phyloP scores from a whole-genome alignment of 768 basidiomycete genomes.

The Auriscalpium microsporum region DNA sequence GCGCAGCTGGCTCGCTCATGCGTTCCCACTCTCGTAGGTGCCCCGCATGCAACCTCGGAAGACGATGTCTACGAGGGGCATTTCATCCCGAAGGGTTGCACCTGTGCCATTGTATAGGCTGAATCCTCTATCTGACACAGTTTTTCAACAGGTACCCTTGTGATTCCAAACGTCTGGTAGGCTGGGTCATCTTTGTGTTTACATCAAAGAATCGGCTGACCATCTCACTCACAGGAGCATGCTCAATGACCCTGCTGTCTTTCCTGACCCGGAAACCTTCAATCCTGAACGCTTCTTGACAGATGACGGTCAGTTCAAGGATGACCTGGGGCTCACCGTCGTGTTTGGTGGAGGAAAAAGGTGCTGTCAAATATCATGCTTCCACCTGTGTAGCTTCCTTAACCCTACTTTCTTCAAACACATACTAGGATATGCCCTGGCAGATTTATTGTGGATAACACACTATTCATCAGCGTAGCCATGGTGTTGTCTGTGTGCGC shows the following conservation, averaged over 20 bases:
- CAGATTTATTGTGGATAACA: no score
- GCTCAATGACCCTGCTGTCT: constrained; percentile 12
- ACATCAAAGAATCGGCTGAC: neutral
- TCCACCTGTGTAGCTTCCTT: no score
- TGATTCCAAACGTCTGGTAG: constrained; percentile 3
- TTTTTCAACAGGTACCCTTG: neutral
- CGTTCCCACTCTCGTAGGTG: no score
- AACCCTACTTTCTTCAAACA: no score
- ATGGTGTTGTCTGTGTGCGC: no score
- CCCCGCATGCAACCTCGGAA: constrained; percentile 45
- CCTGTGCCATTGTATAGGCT: neutral
- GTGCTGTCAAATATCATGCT: no score
- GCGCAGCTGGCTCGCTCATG: no score
- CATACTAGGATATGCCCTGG: no score
- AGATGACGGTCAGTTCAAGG: constrained; percentile 20
- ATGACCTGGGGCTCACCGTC: constrained; percentile 18
- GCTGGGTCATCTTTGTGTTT: neutral
- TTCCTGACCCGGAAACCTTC: constrained; percentile 17
- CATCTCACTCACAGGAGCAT: constrained; percentile 3
- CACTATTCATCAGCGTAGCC: no score
- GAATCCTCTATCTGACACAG: neutral
- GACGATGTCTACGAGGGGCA: constrained; percentile 49
- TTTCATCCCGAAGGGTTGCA: constrained; percentile 45
- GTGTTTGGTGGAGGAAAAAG: constrained; percentile 9
- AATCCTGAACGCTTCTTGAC: constrained; percentile 16